A percentile compares a stretch with the other conserved stretches of the same genome.
Evolutionary conservation across 1,139 yeast species (phyloP).

Genomic region (Suhomyces bokatorum): DNA sequence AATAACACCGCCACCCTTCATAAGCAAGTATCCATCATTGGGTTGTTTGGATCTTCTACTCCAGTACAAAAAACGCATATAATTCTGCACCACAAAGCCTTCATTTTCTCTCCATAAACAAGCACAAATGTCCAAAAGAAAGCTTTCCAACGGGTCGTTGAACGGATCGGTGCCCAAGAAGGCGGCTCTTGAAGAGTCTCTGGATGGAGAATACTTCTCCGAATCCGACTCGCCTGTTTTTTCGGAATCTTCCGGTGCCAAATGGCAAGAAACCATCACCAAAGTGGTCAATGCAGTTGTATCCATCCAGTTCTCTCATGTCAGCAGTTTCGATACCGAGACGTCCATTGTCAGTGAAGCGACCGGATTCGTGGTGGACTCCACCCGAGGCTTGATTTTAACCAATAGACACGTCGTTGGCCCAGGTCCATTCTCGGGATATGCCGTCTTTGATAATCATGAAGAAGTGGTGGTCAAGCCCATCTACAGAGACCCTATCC

Average conservation of each 20-base stretch:
- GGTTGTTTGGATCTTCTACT: neutral
- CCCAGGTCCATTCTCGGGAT: slow-evolving; percentile 90
- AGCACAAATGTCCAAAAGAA: slow-evolving; percentile 8
- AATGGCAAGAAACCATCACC: slow-evolving; percentile 82
- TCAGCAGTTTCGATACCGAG: slow-evolving; percentile 86
- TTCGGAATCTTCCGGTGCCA: slow-evolving; percentile 7
- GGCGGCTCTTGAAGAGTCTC: slow-evolving; percentile 7
- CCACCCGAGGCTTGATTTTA: slow-evolving; percentile 74
- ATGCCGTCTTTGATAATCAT: slow-evolving; percentile 90
- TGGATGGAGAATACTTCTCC: slow-evolving; percentile 8
- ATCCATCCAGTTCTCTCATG: slow-evolving; percentile 84
- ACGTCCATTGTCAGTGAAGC: slow-evolving; percentile 83
- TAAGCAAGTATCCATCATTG: slow-evolving; percentile 1
- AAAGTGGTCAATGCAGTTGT: slow-evolving; percentile 85
- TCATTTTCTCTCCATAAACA: neutral
- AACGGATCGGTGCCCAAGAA: slow-evolving; percentile 9
- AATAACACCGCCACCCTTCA: neutral
- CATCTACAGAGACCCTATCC: slow-evolving; percentile 80
- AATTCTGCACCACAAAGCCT: neutral
- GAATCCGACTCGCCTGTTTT: slow-evolving; percentile 4
- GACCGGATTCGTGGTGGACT: slow-evolving; percentile 93
- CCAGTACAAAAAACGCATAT: neutral
- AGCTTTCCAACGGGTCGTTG: slow-evolving; percentile 11
- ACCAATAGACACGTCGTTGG: slow-evolving; percentile 96
- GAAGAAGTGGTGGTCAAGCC: slow-evolving; percentile 90